Evolutionary conservation across 2,329 filamentous ascomycete genomes (phyloP).

Genomic region (Diaporthe citriasiana): DNA sequence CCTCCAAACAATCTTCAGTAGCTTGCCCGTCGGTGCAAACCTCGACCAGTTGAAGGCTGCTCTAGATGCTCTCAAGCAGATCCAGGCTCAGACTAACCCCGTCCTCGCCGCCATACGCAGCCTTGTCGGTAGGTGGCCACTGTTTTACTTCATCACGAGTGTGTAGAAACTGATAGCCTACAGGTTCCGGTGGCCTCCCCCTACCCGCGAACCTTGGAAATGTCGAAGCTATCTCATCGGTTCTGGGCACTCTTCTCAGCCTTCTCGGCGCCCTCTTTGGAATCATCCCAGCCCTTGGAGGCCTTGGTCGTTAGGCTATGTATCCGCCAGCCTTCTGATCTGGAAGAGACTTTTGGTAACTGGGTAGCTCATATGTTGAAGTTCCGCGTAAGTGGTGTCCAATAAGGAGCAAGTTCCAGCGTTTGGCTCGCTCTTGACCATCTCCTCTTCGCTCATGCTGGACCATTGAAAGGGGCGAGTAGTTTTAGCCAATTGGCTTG

Average conservation of each 20-base stretch:
- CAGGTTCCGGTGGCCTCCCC: not conserved
- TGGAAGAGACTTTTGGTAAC: not conserved
- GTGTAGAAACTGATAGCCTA: not conserved
- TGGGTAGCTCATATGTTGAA: not conserved
- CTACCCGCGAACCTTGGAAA: not conserved
- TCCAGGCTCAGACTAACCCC: not conserved
- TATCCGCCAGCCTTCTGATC: not conserved
- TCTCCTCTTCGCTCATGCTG: not conserved
- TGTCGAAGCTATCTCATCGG: not conserved
- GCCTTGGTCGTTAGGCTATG: not conserved
- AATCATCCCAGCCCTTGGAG: not conserved
- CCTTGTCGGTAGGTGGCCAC: not conserved
- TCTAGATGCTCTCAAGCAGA: not conserved
- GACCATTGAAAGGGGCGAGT: not conserved
- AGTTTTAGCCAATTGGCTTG: too few relatives aligned
- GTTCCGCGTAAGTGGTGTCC: not conserved
- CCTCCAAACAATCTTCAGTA: constrained; percentile 2
- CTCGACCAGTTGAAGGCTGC: not conserved
- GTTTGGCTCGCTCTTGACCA: not conserved
- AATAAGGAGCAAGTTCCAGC: too few relatives aligned
- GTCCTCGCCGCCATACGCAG: not conserved
- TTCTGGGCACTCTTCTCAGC: not conserved
- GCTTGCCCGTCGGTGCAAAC: not conserved
- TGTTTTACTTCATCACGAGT: not conserved
- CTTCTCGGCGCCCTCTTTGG: not conserved